phyloP scores from a whole-genome alignment of 2,329 filamentous ascomycete species.

The Botryotinia calthae region DNA sequence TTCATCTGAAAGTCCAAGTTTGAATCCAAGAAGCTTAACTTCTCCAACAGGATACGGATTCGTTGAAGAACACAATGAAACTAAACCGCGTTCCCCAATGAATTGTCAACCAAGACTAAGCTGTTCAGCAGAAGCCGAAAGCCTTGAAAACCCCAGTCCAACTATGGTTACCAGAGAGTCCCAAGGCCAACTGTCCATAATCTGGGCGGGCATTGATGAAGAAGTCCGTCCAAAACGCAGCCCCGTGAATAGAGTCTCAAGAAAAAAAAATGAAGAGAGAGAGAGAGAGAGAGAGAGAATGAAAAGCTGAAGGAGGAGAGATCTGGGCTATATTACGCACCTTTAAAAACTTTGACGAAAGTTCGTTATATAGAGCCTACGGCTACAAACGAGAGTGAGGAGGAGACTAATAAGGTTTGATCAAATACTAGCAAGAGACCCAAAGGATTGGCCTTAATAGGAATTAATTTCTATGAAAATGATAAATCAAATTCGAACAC shows the following conservation, averaged over 20 bases:
- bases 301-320: background rate
- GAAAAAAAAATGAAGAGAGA: background rate
- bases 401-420: background rate
- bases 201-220: background rate
- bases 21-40: background rate
- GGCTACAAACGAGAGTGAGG: background rate
- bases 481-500: background rate
- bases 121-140: background rate
- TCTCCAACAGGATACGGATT: too few species aligned
- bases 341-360: background rate
- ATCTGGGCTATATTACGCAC: background rate
- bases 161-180: too few species aligned
- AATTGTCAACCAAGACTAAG: background rate
- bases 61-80: background rate
- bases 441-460: background rate
- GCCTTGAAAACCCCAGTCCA: background rate
- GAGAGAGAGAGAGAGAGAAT: background rate
- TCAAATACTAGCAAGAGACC: background rate
- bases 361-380: background rate
- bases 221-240: background rate
- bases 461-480: background rate
- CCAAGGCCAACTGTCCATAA: background rate
- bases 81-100: background rate
- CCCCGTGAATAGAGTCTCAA: background rate
- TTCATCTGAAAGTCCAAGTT: background rate